phyloP scores from a whole-genome alignment of 345 rosid genomes.

The Eutrema heterophyllum region DNA sequence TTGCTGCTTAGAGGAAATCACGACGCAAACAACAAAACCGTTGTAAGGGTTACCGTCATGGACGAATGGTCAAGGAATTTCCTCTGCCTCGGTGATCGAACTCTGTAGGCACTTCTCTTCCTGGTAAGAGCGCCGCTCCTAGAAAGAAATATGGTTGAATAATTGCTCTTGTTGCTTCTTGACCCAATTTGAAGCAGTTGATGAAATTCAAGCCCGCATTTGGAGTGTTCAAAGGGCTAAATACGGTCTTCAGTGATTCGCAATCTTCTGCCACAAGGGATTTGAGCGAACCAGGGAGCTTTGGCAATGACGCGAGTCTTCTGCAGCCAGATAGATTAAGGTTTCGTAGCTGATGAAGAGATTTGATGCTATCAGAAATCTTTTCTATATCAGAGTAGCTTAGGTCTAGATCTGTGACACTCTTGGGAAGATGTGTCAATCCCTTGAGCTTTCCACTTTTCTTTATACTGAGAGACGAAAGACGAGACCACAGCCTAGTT shows the following conservation, averaged over 20 bases:
- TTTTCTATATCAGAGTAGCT: not conserved
- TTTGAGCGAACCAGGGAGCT: not conserved
- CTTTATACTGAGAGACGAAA: not conserved
- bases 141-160: not conserved
- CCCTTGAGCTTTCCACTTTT: not conserved
- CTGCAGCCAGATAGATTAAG: not conserved
- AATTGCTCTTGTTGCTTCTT: not conserved
- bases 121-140: too few species aligned
- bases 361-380: not conserved
- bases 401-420: not conserved
- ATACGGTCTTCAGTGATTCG: not conserved
- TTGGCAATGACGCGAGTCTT: not conserved
- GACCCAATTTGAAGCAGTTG: not conserved
- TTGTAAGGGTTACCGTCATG: not conserved
- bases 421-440: not conserved
- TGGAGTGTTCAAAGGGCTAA: not conserved
- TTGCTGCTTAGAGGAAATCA: not conserved
- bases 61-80: not conserved
- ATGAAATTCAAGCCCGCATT: not conserved
- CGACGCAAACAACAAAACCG: not conserved
- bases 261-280: not conserved
- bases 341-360: not conserved
- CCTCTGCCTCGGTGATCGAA: too few species aligned
- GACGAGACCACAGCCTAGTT: not conserved
- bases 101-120: too few species aligned